These are phyloP conservation scores for Xylariaceae sp. DNA, from an alignment of 2,329 filamentous ascomycete genomes.

Conservation along the genomic window DNA sequence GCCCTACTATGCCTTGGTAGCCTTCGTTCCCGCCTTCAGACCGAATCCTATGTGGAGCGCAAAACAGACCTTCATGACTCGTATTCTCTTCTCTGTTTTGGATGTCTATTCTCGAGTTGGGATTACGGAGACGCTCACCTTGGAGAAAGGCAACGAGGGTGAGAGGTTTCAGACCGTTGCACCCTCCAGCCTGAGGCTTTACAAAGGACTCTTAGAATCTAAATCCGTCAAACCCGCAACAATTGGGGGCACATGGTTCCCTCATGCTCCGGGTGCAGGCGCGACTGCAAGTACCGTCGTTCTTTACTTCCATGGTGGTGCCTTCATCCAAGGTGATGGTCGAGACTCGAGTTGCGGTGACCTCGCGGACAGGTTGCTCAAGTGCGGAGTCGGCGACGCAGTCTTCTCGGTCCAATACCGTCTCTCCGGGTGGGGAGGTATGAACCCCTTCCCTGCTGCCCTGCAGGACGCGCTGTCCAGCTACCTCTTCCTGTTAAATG, in stretches of 20 bases:
- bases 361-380: slow-evolving; percentile 41
- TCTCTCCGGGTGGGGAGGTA: slow-evolving; percentile 48
- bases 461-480: slow-evolving; percentile 55
- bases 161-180: slow-evolving; percentile 26
- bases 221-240: slow-evolving; percentile 26
- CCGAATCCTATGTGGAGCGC: slow-evolving; percentile 25
- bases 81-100: slow-evolving; percentile 8
- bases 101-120: slow-evolving; percentile 25
- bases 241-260: slow-evolving; percentile 42
- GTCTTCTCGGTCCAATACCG: slow-evolving; percentile 56
- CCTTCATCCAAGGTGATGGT: slow-evolving; percentile 37
- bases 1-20: slow-evolving; percentile 14
- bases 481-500: slow-evolving; percentile 53
- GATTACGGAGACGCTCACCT: slow-evolving; percentile 21
- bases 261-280: background rate
- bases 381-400: slow-evolving; percentile 46
- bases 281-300: slow-evolving; percentile 20
- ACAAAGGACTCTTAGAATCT: slow-evolving; percentile 30
- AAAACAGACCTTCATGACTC: slow-evolving; percentile 30
- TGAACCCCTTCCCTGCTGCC: slow-evolving; percentile 53
- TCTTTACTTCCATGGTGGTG: slow-evolving; percentile 39
- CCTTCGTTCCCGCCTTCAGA: slow-evolving; percentile 16
- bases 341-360: slow-evolving; percentile 21
- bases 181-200: slow-evolving; percentile 19
- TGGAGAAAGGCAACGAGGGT: slow-evolving; percentile 23